Conservation (phyloP, 371 early-diverging fungal species). For the Conidiobolus incongruus region DNA sequence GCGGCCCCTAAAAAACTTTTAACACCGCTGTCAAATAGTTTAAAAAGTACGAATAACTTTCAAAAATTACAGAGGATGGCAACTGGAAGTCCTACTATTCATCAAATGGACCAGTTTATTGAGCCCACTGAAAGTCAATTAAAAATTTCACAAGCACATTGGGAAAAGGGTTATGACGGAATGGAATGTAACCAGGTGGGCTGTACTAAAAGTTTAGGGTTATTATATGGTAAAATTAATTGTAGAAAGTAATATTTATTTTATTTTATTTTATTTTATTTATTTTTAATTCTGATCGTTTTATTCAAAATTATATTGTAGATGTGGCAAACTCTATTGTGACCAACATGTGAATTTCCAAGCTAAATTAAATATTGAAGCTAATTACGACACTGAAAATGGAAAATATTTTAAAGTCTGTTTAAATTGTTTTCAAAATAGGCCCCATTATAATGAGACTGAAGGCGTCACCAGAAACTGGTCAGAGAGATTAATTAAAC, state of each 20-base stretch:
- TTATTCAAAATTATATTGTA: not conserved
- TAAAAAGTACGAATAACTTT: too few species aligned
- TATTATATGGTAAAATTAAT: not conserved
- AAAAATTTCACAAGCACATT: too few species aligned
- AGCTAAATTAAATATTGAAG: not conserved
- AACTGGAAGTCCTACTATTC: too few species aligned
- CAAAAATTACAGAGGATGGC: too few species aligned
- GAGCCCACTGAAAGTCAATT: too few species aligned
- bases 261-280: not conserved
- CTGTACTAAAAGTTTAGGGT: slow-evolving; percentile 1
- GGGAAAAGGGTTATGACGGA: too few species aligned
- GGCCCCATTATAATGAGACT: not conserved
- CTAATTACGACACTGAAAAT: not conserved
- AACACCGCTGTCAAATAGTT: not conserved
- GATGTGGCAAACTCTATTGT: slow-evolving; percentile 3
- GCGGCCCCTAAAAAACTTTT: not conserved
- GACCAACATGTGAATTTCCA: not conserved
- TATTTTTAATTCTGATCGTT: not conserved
- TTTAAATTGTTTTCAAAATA: not conserved
- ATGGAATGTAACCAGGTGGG: too few species aligned
- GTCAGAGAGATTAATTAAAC: not conserved
- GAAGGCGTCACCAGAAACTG: not conserved
- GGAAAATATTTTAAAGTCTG: not conserved
- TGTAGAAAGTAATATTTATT: not conserved
- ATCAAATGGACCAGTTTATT: too few species aligned